Evolutionary conservation across 2,329 filamentous ascomycete species (phyloP), one percentile per base, ranked within the genome.

Genomic region (Helotiales sp.): DNA sequence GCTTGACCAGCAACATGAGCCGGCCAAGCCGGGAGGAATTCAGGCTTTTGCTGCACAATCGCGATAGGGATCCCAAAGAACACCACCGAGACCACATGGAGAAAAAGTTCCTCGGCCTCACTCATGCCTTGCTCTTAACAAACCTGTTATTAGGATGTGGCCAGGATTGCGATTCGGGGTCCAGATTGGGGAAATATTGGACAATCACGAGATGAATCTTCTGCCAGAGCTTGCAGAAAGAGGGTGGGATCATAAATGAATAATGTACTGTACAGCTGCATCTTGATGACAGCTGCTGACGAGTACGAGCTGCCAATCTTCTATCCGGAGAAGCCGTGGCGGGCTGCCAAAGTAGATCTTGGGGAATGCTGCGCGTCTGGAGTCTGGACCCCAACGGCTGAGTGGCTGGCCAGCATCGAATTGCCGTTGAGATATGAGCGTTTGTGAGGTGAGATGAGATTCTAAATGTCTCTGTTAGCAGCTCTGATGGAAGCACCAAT

Each of bases 321-420:
- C 40, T 17, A 25, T 24, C 40, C 40, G 40, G 27, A 27, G 40
- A 44, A 25, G 40, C 40, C 40, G 40, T 27, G 10, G 40, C 40
- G 40, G n/a, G 40, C 40, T 44, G 40, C 22, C 38, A 42, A 22
- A 42, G n/a, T 25, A 5, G 6, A 38, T 19, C 61, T 54, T 47
- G 40, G 47, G 52, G 52, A 54, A 54, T 54, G 52, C 40, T 54
- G 40, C 40, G 52, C 40, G 38, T 54, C 47, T 54, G 25, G 25
- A 13, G 49, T 36, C 31, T 15, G 12, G 31, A 34, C 12, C 22
- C 22, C 12, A 19, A 15, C 27, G 22, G 22, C 40, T 40, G 36
- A 24, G 9, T 15, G 8, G 34, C 12, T 13, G 19, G 30, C 7
- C 25, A 19, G 40, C 52, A 30, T 51, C 17, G 13, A 54, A 29